These are phyloP conservation scores for Linderniella brevidens DNA, from an alignment of 257 asterid species.

Conservation along the genomic window DNA sequence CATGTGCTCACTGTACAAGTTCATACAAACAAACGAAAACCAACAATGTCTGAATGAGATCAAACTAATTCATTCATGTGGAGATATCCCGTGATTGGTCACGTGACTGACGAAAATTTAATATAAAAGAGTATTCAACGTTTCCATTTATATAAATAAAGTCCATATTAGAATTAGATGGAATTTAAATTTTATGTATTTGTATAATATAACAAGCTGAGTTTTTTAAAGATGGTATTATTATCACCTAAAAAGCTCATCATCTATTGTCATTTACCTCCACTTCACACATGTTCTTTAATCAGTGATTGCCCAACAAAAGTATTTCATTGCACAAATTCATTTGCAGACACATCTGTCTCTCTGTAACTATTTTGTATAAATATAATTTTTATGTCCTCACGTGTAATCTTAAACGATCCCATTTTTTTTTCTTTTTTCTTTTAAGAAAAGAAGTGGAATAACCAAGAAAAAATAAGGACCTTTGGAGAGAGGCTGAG, in stretches of 20 bases:
- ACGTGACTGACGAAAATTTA: too few relatives aligned
- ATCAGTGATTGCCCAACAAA: constrained; percentile 13
- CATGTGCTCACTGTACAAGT: too few relatives aligned
- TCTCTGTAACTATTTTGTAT: constrained; percentile 4
- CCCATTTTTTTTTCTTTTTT: constrained; percentile 23
- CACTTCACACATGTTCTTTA: background rate
- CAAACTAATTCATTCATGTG: too few relatives aligned
- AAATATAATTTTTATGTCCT: constrained; percentile 13
- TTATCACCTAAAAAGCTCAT: constrained; percentile 8
- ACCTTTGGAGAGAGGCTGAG: constrained; percentile 22
- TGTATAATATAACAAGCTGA: too few relatives aligned
- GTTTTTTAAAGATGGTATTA: too few relatives aligned
- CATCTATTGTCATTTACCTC: constrained; percentile 17
- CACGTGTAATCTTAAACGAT: constrained; percentile 17
- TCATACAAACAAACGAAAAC: too few relatives aligned
- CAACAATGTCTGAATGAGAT: too few relatives aligned
- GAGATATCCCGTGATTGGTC: too few relatives aligned
- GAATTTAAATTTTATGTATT: too few relatives aligned
- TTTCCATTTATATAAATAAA: too few relatives aligned
- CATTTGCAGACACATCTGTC: constrained; percentile 4
- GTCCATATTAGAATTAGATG: too few relatives aligned
- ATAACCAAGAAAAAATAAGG: constrained; percentile 28
- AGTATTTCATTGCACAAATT: constrained; percentile 4
- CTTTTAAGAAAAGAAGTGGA: constrained; percentile 21
- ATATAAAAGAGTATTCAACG: too few relatives aligned